A percentile compares a stretch with the other conserved stretches of the same genome.
Conservation (phyloP, 306 rosid genomes). For the Crotalaria pallida region DNA sequence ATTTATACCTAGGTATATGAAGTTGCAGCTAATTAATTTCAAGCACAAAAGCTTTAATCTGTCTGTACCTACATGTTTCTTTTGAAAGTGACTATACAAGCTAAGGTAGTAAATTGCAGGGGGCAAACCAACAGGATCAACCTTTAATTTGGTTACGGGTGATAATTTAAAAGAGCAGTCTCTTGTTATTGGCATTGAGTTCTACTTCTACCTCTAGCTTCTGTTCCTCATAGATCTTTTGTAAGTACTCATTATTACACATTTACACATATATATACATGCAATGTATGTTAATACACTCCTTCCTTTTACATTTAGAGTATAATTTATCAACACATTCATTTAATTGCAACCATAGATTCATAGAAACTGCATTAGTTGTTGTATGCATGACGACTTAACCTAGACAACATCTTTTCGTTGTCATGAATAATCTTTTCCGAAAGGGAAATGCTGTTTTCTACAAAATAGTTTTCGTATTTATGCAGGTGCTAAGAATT, state of each 20-base stretch:
- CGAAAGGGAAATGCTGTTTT: too few relatives aligned
- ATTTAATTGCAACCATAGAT: not conserved
- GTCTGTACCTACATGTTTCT: not conserved
- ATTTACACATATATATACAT: not conserved
- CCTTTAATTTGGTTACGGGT: slow-evolving; percentile 7
- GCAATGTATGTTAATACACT: not conserved
- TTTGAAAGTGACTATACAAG: not conserved
- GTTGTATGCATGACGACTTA: too few relatives aligned
- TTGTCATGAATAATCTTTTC: too few relatives aligned
- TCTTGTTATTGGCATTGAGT: not conserved
- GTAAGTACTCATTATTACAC: not conserved
- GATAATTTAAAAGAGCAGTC: not conserved
- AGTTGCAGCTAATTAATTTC: not conserved
- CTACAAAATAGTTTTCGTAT: too few relatives aligned
- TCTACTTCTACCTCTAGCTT: not conserved
- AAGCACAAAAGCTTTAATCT: not conserved
- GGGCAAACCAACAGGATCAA: not conserved
- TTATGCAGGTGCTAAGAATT: too few relatives aligned
- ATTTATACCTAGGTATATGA: not conserved
- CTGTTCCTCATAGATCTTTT: not conserved
- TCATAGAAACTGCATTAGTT: not conserved
- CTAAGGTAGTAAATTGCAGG: too few relatives aligned
- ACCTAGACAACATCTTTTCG: too few relatives aligned
- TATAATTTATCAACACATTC: not conserved
- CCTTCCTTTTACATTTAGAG: not conserved